Percentiles rank a stretch among this genome's conserved stretches.
These are phyloP conservation scores for Rosa hybrid DNA, from an alignment of 331 rosid genomes.

Conservation along the genomic window DNA sequence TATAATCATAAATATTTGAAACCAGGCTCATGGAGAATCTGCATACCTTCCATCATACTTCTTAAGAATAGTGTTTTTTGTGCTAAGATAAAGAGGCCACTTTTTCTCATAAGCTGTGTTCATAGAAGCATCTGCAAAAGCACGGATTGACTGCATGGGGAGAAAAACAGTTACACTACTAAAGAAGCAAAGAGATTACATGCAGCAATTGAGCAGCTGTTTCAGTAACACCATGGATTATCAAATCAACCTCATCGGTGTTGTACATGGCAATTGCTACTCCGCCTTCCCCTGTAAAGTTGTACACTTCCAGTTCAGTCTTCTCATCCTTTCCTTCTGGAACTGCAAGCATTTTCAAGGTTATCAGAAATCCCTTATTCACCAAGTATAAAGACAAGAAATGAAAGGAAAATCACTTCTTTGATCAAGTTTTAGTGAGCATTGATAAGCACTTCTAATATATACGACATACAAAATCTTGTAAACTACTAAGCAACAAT, in stretches of 20 bases:
- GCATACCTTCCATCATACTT: slow-evolving; percentile 96
- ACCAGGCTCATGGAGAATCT: slow-evolving; percentile 13
- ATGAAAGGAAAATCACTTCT: background rate
- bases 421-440: background rate
- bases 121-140: slow-evolving; percentile 94
- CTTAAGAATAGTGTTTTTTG: slow-evolving; percentile 96
- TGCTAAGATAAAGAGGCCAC: slow-evolving; percentile 99
- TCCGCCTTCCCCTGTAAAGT: slow-evolving; percentile 93
- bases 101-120: slow-evolving; percentile 79
- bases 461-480: background rate
- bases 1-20: background rate
- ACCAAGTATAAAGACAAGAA: background rate
- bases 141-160: slow-evolving; percentile 70
- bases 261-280: slow-evolving; percentile 92
- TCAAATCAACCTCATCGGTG: slow-evolving; percentile 82
- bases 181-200: slow-evolving; percentile 16
- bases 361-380: slow-evolving; percentile 10
- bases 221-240: slow-evolving; percentile 21
- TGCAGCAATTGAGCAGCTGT: slow-evolving; percentile 18
- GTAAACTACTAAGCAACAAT: background rate
- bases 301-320: slow-evolving; percentile 77
- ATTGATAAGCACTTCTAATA: background rate
- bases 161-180: slow-evolving; percentile 18
- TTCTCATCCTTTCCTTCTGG: slow-evolving; percentile 77
- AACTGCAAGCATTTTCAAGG: slow-evolving; percentile 43